Evolutionary conservation across 2,329 filamentous ascomycete genomes (phyloP), one percentile per base, ranked within the genome.

Genomic region (Botrytis byssoidea): DNA sequence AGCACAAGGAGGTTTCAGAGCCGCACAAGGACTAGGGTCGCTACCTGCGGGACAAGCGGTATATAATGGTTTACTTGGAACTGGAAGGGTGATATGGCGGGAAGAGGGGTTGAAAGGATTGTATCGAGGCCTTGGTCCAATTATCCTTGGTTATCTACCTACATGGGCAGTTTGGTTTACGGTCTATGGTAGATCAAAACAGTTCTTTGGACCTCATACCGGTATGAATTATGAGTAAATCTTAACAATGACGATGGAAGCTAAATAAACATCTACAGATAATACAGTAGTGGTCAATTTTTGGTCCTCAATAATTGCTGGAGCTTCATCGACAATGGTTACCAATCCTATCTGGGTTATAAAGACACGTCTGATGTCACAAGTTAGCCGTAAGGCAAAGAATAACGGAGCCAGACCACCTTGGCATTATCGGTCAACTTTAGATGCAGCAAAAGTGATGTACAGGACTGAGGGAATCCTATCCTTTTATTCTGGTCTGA

Each of bases 311-410:
- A 89, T 99, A 75, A 88, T 94, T 73, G 96, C 95, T 37, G 96
- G 96, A 71, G 94, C 91, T 75, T 97, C 93, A 84, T 98, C 95
- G 77, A 99, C 96, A 6, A 88, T 98, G 76, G 92, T 92, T 76
- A 99, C 96, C 37, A 99, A 98, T 82, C 96, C 96, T 0, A 99
- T 99, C 75, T 99, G 96, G 96, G 96, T 99, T 55, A 97, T 99
- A 85, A 99, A 99, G 84, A 99, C 96, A 67, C 89, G 96, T 77
- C 88, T 99, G 78, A 98, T 98, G 96, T 97, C 96, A 55, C 96
- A 98, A 84, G 92, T 90, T 35, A 90, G 88, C 77, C 82, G 85
- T 55, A 86, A 84, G 75, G 85, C 88, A 76, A 86, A 83, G 46
- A 85, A 84, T 80, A 81, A 87, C 82, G 81, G 82, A 76, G 87